Conservation (phyloP, 169 alveolate species). For the Eimeria praecox region DNA sequence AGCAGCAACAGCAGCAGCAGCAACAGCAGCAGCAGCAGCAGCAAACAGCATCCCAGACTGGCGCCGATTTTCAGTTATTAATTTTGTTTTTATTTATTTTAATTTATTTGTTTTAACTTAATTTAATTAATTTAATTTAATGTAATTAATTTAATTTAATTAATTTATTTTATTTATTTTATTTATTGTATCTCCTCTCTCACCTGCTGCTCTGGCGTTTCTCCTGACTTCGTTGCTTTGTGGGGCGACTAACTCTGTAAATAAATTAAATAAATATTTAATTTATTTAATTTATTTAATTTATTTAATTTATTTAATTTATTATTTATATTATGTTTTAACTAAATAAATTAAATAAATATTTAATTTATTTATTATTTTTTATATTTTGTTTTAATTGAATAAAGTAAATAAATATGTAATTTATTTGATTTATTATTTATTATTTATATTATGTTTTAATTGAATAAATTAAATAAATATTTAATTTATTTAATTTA, state of each 20-base stretch:
- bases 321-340: too few species aligned
- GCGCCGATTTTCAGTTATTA: not conserved
- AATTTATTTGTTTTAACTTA: not conserved
- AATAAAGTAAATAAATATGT: not conserved
- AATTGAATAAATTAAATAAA: not conserved
- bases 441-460: not conserved
- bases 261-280: not conserved
- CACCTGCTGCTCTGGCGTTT: not conserved
- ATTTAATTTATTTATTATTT: not conserved
- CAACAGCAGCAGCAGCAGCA: conserved; percentile 2
- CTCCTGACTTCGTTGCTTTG: not conserved
- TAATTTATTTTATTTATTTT: not conserved
- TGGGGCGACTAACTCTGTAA: not conserved
- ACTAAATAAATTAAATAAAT: not conserved
- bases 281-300: not conserved
- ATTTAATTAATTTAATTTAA: not conserved
- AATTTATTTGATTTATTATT: too few species aligned
- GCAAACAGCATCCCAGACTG: not conserved
- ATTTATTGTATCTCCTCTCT: not conserved
- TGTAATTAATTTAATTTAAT: not conserved
- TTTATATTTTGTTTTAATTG: not conserved
- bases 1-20: not conserved
- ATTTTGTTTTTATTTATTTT: not conserved
- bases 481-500: not conserved
- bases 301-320: not conserved